Evolutionary conservation across 2,329 filamentous ascomycete genomes (phyloP).

Genomic region (Pyrenophora teres): DNA sequence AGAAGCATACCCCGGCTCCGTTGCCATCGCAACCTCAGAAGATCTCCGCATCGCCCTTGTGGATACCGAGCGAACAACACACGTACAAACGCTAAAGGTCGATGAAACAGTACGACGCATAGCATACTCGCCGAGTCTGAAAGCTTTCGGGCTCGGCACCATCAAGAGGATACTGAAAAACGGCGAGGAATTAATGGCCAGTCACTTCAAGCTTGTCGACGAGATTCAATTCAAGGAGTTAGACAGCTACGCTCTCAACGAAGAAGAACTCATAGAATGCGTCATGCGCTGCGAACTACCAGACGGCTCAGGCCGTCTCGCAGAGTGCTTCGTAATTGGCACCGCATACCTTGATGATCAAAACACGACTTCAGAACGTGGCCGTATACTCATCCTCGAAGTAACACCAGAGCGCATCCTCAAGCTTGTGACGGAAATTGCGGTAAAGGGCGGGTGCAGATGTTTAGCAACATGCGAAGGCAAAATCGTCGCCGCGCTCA

Average conservation of each 20-base stretch:
- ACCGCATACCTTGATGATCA: conserved; percentile 77
- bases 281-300: conserved; percentile 77
- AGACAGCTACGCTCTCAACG: conserved; percentile 68
- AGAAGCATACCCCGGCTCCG: conserved; percentile 76
- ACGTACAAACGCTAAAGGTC: conserved; percentile 79
- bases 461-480: conserved; percentile 73
- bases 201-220: conserved; percentile 86
- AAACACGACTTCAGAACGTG: conserved; percentile 59
- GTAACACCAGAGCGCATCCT: conserved; percentile 75
- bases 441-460: conserved; percentile 79
- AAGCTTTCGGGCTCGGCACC: conserved; percentile 84
- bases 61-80: conserved; percentile 83
- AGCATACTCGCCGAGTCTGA: conserved; percentile 78
- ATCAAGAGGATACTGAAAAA: conserved; percentile 73
- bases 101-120: conserved; percentile 84
- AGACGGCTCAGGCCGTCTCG: conserved; percentile 59
- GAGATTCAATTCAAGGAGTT: conserved; percentile 84
- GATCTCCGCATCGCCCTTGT: conserved; percentile 80
- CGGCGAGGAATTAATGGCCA: conserved; percentile 75
- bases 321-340: conserved; percentile 87
- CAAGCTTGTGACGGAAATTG: conserved; percentile 70
- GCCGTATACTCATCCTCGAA: conserved; percentile 83
- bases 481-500: conserved; percentile 82
- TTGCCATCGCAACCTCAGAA: conserved; percentile 77
- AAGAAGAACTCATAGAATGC: conserved; percentile 80